These are phyloP conservation scores for Trichoderma pleuroti DNA, from an alignment of 2,329 filamentous ascomycete species.

Conservation along the genomic window DNA sequence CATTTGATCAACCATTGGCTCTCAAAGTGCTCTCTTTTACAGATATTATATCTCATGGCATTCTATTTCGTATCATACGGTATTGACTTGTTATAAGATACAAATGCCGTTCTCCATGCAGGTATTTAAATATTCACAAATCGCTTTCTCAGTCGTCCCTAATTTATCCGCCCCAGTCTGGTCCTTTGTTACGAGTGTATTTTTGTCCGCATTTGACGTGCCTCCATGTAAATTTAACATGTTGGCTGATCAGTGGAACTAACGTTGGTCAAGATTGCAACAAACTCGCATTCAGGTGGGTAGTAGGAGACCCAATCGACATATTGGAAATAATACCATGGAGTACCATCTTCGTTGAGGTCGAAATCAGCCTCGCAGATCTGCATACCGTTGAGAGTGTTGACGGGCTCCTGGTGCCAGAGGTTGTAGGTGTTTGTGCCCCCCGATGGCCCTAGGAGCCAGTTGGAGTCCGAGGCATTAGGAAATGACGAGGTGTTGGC, in stretches of 20 bases:
- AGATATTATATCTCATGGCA: not conserved
- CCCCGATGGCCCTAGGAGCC: not conserved
- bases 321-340: constrained; percentile 19
- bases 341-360: constrained; percentile 13
- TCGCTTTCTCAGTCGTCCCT: not conserved
- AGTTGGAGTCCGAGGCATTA: constrained; percentile 14
- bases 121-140: not conserved
- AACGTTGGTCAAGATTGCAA: constrained; percentile 10
- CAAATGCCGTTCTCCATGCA: not conserved
- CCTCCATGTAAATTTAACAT: not conserved
- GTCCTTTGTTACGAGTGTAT: not conserved
- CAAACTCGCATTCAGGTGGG: constrained; percentile 6
- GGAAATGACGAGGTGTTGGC: not conserved
- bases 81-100: not conserved
- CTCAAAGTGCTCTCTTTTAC: not conserved
- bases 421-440: constrained; percentile 6
- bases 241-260: not conserved
- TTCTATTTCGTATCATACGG: not conserved
- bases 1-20: not conserved
- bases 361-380: constrained; percentile 18
- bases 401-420: constrained; percentile 6
- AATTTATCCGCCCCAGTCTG: not conserved
- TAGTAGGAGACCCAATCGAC: constrained; percentile 15
- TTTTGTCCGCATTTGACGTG: not conserved
- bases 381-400: constrained; percentile 14